Percentiles rank a stretch among this genome's conserved stretches.
Evolutionary conservation across 1,139 yeast genomes (phyloP).

Genomic region (Waltiozyma sp.): DNA sequence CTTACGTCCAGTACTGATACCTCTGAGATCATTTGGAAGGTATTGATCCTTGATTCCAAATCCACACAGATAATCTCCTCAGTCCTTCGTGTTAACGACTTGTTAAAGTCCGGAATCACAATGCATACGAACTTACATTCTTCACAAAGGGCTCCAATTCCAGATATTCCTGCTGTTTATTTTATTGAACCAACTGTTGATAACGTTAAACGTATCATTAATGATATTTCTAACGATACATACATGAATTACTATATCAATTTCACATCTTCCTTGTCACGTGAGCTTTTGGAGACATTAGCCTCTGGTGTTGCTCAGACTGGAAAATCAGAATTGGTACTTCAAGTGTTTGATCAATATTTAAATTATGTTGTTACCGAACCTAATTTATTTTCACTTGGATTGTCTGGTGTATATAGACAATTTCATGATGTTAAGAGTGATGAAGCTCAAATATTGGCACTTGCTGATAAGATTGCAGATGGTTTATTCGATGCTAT

Average conservation of each 20-base stretch:
- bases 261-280: slow-evolving; percentile 68
- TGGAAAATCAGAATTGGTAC: slow-evolving; percentile 58
- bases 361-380: slow-evolving; percentile 87
- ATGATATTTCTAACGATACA: slow-evolving; percentile 61
- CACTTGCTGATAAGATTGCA: slow-evolving; percentile 58
- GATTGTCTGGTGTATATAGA: slow-evolving; percentile 54
- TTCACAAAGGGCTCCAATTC: slow-evolving; percentile 56
- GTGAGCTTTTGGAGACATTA: slow-evolving; percentile 76
- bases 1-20: slow-evolving; percentile 38
- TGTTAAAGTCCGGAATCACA: slow-evolving; percentile 81
- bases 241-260: slow-evolving; percentile 77
- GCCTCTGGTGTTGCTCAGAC: slow-evolving; percentile 72
- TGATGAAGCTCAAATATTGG: slow-evolving; percentile 64
- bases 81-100: slow-evolving; percentile 80
- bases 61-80: slow-evolving; percentile 84
- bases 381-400: slow-evolving; percentile 78
- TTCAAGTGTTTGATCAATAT: slow-evolving; percentile 90
- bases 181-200: slow-evolving; percentile 80
- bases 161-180: slow-evolving; percentile 91
- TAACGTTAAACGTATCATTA: slow-evolving; percentile 56
- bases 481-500: slow-evolving; percentile 72
- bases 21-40: slow-evolving; percentile 82
- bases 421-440: slow-evolving; percentile 60
- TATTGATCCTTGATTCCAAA: slow-evolving; percentile 68
- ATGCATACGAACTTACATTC: slow-evolving; percentile 68